A percentile compares a stretch with the other conserved stretches of the same genome.
phyloP scores from a whole-genome alignment of 1,284 basidiomycete species.

The Erythrobasidium hasegawianum region DNA sequence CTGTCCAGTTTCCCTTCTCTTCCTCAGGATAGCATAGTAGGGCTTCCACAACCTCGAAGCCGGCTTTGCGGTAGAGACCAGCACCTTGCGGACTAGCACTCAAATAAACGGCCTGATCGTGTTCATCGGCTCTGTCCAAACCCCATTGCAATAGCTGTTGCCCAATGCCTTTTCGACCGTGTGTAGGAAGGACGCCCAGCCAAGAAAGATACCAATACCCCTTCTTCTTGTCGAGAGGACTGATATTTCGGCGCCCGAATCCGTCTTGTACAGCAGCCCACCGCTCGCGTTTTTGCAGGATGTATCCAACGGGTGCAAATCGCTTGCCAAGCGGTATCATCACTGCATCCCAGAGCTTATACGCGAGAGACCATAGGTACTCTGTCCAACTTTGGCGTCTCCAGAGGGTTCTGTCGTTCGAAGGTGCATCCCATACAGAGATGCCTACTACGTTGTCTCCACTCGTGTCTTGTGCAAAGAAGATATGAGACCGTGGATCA shows the following conservation, averaged over 20 bases:
- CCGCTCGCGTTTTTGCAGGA: not conserved
- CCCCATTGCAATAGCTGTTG: conserved; percentile 21
- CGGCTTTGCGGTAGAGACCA: conserved; percentile 8
- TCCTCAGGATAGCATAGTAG: conserved; percentile 28
- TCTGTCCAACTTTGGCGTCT: not conserved
- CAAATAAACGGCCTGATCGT: conserved; percentile 12
- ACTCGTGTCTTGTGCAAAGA: conserved; percentile 2
- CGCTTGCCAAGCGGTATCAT: not conserved
- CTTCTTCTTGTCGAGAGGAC: not conserved
- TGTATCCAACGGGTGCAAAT: conserved; percentile 4
- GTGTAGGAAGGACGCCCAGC: conserved; percentile 21
- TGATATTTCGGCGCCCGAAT: not conserved
- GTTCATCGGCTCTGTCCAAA: conserved; percentile 15
- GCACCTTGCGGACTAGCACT: conserved; percentile 31
- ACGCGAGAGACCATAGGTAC: not conserved
- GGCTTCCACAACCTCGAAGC: conserved; percentile 12
- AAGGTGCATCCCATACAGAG: conserved; percentile 20
- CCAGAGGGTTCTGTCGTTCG: not conserved
- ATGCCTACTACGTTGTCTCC: conserved; percentile 3
- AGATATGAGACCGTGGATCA: conserved; percentile 1
- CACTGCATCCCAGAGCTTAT: not conserved
- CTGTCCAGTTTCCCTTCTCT: conserved; percentile 27
- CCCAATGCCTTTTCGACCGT: conserved; percentile 9
- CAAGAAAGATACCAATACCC: conserved; percentile 20
- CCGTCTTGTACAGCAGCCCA: not conserved